Conservation (phyloP, 495 filamentous ascomycete genomes). For the Parmelia sp. region DNA sequence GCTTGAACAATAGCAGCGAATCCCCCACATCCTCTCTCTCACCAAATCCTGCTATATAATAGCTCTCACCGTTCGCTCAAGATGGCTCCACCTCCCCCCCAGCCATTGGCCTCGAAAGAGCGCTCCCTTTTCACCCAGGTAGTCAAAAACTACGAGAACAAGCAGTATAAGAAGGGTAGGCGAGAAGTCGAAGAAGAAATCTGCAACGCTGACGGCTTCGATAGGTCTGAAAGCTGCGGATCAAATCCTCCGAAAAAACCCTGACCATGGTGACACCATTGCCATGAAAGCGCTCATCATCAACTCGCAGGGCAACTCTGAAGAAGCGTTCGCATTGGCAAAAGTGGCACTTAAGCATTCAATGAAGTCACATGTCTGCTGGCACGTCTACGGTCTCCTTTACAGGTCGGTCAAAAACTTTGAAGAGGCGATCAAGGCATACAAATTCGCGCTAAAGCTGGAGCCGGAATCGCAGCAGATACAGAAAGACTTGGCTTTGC, state of each 20-base stretch:
- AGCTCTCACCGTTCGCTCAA: not conserved
- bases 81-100: slow-evolving; percentile 43
- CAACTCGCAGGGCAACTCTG: slow-evolving; percentile 79
- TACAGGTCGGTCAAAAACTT: slow-evolving; percentile 93
- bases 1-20: not conserved
- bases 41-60: not conserved
- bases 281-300: slow-evolving; percentile 98
- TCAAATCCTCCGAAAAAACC: slow-evolving; percentile 87
- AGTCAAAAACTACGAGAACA: slow-evolving; percentile 90
- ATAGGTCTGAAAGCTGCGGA: slow-evolving; percentile 84
- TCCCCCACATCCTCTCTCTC: not conserved
- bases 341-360: slow-evolving; percentile 87
- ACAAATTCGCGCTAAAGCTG: slow-evolving; percentile 85
- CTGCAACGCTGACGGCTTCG: slow-evolving; percentile 10
- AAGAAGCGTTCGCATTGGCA: slow-evolving; percentile 88
- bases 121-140: slow-evolving; percentile 86
- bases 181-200: slow-evolving; percentile 9
- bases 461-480: slow-evolving; percentile 93
- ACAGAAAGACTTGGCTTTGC: slow-evolving; percentile 82
- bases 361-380: slow-evolving; percentile 98
- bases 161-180: slow-evolving; percentile 92
- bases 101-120: slow-evolving; percentile 84
- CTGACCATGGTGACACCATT: slow-evolving; percentile 95
- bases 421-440: slow-evolving; percentile 97
- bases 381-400: slow-evolving; percentile 97